Conservation (phyloP, 495 filamentous ascomycete genomes). For the Penicillium tannophilum region DNA sequence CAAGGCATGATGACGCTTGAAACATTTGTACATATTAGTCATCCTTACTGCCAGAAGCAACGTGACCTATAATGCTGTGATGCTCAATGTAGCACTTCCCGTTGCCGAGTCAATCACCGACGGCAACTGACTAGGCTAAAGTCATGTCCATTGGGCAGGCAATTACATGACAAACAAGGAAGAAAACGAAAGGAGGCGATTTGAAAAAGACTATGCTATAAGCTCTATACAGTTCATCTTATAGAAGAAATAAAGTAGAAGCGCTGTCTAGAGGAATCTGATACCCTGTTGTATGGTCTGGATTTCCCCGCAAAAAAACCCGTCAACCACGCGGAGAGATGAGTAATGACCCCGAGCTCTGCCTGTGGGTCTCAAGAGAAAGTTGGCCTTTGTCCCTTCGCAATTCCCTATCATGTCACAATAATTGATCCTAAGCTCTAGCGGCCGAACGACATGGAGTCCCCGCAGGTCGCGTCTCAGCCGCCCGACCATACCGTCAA, state of each 20-base stretch:
- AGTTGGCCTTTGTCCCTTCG: conserved; percentile 19
- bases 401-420: conserved; percentile 7
- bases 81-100: conserved; percentile 11
- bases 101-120: conserved; percentile 26
- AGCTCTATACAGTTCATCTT: neutral
- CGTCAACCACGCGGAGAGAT: conserved; percentile 11
- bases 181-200: too few species aligned
- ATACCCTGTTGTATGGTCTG: neutral
- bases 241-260: neutral
- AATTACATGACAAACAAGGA: too few species aligned
- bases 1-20: too few species aligned
- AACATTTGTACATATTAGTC: too few species aligned
- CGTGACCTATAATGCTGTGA: neutral
- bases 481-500: conserved; percentile 43
- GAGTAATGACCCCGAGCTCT: conserved; percentile 20
- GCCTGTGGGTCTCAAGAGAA: conserved; percentile 17
- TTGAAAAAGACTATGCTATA: too few species aligned
- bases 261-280: neutral
- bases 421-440: conserved; percentile 5
- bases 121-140: conserved; percentile 28
- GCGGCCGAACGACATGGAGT: conserved; percentile 18
- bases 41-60: neutral
- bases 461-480: conserved; percentile 17
- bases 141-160: neutral
- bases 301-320: conserved; percentile 2